Conservation (phyloP, 345 rosid species). For the Citrus trifoliata region DNA sequence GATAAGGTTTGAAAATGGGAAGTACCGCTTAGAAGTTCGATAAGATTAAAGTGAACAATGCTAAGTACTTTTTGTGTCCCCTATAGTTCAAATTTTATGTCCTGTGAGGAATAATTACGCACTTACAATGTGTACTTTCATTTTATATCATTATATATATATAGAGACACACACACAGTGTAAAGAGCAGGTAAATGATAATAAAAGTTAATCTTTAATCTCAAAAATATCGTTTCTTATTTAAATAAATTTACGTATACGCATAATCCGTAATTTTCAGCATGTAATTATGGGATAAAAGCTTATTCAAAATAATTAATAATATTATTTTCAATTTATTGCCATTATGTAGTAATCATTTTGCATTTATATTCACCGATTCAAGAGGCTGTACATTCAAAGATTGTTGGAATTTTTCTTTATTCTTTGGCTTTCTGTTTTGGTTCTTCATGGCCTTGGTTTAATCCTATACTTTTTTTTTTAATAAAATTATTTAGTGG, state of each 20-base stretch:
- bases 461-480: not conserved
- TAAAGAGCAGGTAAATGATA: too few relatives aligned
- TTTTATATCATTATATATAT: too few relatives aligned
- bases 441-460: not conserved
- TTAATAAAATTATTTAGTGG: too few relatives aligned
- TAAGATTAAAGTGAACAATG: not conserved
- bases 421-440: not conserved
- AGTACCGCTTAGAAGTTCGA: not conserved
- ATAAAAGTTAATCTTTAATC: too few relatives aligned
- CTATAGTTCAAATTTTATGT: not conserved
- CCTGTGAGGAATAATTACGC: not conserved
- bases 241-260: too few relatives aligned
- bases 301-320: too few relatives aligned
- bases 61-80: not conserved
- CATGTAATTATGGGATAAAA: too few relatives aligned
- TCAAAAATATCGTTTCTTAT: too few relatives aligned
- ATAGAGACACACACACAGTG: too few relatives aligned
- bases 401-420: not conserved
- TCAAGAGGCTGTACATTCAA: not conserved
- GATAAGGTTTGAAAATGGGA: constrained; percentile 1
- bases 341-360: not conserved
- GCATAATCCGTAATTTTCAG: too few relatives aligned
- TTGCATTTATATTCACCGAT: not conserved
- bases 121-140: too few relatives aligned
- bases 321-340: too few relatives aligned